Base-by-base conservation (phyloP, 2,329 filamentous ascomycete species). In the Fusarium decemcellulare region DNA sequence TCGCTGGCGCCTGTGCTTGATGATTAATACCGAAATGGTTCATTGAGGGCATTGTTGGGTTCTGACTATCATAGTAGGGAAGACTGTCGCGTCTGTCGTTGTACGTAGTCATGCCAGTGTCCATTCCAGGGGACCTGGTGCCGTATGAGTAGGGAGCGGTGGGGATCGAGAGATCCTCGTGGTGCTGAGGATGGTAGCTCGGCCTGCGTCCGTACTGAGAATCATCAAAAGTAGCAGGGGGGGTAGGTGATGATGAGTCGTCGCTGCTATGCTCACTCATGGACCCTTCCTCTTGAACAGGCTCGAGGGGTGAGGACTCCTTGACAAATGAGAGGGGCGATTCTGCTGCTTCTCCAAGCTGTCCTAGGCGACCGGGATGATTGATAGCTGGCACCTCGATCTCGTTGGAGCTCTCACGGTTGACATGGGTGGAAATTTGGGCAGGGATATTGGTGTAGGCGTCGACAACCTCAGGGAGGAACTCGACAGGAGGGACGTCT, bases 401-500 rank as follows among this genome's bases (percentile, higher is more conserved):
- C 18, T 71, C 68, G 14, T 57, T 62, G 18, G 64, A 67, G 27
- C 57, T 34, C 40, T 66, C 62, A 14, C 43, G 48, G 30, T 52
- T 51, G 23, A 51, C 18, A 32, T 61, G 52, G 27, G 47, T 47
- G 30, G 72, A 63, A 10, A 68, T 60, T 58, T 73, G 72, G 27
- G 72, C 58, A 36, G 63, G 46, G n/a, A 52, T 44, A 14, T 67
- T 67, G 32, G 67, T 68, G 34, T 76, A 72, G 10, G 81, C 80
- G 37, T 81, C 82, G 14, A 79, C 78, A 67, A 89, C 86, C 61
- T 86, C 85, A 2, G 87, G 87, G 5, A 90, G 80, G 16, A 90
- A 86, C 77, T 90, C 87, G 59, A 90, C 86, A 63, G 89, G 87
- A 0, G 87, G 87, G 2, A 89, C 84, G 59, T 85, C 82, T 5